A percentile compares a stretch with the other conserved stretches of the same genome.
phyloP scores from a whole-genome alignment of 257 asterid species.

The Ligustrum vulgare region DNA sequence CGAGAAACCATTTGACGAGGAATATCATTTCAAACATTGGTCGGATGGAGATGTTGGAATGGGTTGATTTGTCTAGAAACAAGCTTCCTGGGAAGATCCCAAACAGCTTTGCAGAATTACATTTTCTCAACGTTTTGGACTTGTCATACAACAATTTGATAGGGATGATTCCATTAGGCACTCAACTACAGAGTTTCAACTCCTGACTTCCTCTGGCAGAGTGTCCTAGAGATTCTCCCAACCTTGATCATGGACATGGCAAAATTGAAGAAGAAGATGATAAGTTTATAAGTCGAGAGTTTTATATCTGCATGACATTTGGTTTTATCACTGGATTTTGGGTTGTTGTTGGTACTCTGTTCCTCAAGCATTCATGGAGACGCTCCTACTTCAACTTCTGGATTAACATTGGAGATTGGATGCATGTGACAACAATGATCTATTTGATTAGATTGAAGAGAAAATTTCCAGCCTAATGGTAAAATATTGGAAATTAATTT shows the following conservation, averaged over 20 bases:
- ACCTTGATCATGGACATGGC: no score
- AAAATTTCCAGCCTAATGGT: no score
- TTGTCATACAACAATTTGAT: conserved; percentile 34
- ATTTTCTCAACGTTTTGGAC: conserved; percentile 22
- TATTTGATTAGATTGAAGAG: background rate
- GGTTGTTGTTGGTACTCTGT: no score
- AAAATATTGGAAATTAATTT: no score
- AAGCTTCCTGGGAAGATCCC: conserved; percentile 37
- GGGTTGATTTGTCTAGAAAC: conserved; percentile 38
- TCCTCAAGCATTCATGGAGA: background rate
- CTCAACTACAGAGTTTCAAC: conserved; percentile 21
- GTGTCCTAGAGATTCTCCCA: conserved; percentile 1
- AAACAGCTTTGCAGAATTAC: conserved; percentile 5
- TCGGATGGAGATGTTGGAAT: no score
- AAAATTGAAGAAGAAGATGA: no score
- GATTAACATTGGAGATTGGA: background rate
- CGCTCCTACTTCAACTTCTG: conserved; percentile 17
- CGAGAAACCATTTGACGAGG: no score
- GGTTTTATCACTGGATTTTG: no score
- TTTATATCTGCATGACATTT: no score
- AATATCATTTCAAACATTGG: no score
- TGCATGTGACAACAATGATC: background rate
- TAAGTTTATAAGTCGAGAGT: no score
- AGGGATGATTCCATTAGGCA: conserved; percentile 28
- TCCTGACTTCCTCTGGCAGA: conserved; percentile 26